Conservation (phyloP, 768 basidiomycete genomes). For the Suillus plorans region DNA sequence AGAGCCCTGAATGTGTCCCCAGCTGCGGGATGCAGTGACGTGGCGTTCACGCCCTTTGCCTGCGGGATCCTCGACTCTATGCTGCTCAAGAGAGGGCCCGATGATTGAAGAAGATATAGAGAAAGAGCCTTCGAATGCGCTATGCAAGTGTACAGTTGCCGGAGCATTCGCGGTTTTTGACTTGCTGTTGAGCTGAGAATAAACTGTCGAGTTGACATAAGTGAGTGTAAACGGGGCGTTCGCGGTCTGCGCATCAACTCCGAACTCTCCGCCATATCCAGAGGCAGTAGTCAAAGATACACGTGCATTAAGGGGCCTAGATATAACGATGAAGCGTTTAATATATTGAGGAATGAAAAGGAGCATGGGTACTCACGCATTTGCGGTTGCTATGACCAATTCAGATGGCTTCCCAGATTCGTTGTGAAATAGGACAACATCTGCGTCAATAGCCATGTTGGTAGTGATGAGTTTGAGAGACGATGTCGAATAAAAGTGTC, state of each 20-base stretch:
- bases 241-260: slow-evolving; percentile 29
- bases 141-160: slow-evolving; percentile 32
- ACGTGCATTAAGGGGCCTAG: slow-evolving; percentile 20
- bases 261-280: slow-evolving; percentile 30
- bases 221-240: slow-evolving; percentile 33
- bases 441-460: slow-evolving; percentile 33
- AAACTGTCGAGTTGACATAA: slow-evolving; percentile 33
- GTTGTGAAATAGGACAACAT: slow-evolving; percentile 20
- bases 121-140: slow-evolving; percentile 41
- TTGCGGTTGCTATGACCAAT: neutral
- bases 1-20: slow-evolving; percentile 2
- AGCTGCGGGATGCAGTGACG: neutral
- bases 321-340: neutral
- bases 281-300: slow-evolving; percentile 11
- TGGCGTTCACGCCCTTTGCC: slow-evolving; percentile 4
- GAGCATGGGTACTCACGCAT: neutral
- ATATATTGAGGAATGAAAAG: neutral
- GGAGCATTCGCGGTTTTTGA: slow-evolving; percentile 36
- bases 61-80: neutral
- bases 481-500: slow-evolving; percentile 34
- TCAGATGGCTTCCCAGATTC: neutral
- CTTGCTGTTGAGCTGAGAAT: slow-evolving; percentile 30
- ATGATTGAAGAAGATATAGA: slow-evolving; percentile 22
- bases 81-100: slow-evolving; percentile 8
- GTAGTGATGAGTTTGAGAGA: slow-evolving; percentile 32